Evolutionary conservation across 1,284 basidiomycete species (phyloP), one percentile per base, ranked within the genome.

Genomic region (Cutaneotrichosporon cutaneum): DNA sequence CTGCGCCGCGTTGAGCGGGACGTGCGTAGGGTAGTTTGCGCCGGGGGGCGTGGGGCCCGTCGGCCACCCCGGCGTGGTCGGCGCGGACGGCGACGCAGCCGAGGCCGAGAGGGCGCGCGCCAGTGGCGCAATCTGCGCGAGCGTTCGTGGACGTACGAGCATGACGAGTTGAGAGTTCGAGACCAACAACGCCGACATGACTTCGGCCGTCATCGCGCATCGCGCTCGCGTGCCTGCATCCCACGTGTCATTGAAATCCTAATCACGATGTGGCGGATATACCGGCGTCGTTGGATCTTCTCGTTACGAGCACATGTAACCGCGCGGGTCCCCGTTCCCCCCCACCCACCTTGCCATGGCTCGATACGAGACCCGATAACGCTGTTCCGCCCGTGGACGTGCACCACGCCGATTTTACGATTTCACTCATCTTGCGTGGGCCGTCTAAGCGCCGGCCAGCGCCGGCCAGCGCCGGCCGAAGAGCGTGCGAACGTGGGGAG

Each of bases 1-100:
- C 78, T 95, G 90, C 69, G 92, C 87, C 71, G 83, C 82, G 73
- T 85, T 90, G 48, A 96, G 82, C 4, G 89, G 90, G 60, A 93
- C 86, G 77, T 95, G 92, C 35, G 90, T 90, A 33, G 87, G 85
- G 60, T 84, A 84, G 60, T 76, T 78, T 30, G 63, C 33, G 11
- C 47, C 47, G 4, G 56, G 56, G 3, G 45, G 36, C 5, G 50
- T 3, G 24, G 35, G 13, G 48, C 48, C 30, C 27, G 56, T 22
- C 22, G 51, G 53, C 24, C 52, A 58, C n/a, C 21, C 33, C 13
- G 33, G 56, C 32, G 56, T 16, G 36, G 26, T 10, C 13, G 36
- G 26, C 39, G 10, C 6, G 22, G 54, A 39, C 35, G 35, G n/a
- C 22, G 35, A 26, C 13, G 26, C 3, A 22, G 35, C 22, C 3